Base-by-base conservation (phyloP, 208 protist genomes). In the Trypanosoma conorhini region DNA sequence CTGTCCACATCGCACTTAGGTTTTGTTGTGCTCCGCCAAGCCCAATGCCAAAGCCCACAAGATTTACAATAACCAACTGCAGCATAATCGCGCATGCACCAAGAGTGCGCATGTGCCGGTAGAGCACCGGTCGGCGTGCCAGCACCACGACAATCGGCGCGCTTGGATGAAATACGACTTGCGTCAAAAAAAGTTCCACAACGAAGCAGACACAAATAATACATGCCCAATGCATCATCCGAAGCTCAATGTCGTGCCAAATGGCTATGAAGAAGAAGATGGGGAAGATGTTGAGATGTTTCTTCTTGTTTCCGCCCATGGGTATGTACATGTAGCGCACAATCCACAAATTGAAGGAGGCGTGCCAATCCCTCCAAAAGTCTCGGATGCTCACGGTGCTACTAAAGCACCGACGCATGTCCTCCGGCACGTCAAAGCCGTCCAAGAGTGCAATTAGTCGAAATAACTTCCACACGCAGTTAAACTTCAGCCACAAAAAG, bases 291-390 rank as follows among this genome's bases (percentile, higher is more conserved):
- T 68, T 91, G 10, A 85, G 55, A 50, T 81, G 22, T 46, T 88
- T 81, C 51, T 62, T 75, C 26, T 55, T 62, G 51, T 72, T 78
- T 42, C 93, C 94, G 30, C 93, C 82, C 38, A 95, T 67, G 48
- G 89, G 85, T 15, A 94, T 76, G 62, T 96, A 97, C 68, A 92
- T 74, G 60, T 89, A 98, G 30, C 94, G 89, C 58, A 97, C 82
- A 55, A 97, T 89, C 91, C 94, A 98, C 56, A 95, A 72, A 72
- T 98, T 98, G 73, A 98, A 95, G 7, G 81, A 87, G 28, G 84
- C 82, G 72, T 98, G 95, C 95, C 94, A 98, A 68, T 90, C 83
- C 30, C 93, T 71, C 95, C 96, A 98, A 76, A 98, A 98, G 38
- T 80, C 82, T 21, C 72, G 76, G 28, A 98, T 91, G 50, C 80